These are phyloP conservation scores for Serendipita sp. DNA, from an alignment of 768 basidiomycete species.

Conservation along the genomic window DNA sequence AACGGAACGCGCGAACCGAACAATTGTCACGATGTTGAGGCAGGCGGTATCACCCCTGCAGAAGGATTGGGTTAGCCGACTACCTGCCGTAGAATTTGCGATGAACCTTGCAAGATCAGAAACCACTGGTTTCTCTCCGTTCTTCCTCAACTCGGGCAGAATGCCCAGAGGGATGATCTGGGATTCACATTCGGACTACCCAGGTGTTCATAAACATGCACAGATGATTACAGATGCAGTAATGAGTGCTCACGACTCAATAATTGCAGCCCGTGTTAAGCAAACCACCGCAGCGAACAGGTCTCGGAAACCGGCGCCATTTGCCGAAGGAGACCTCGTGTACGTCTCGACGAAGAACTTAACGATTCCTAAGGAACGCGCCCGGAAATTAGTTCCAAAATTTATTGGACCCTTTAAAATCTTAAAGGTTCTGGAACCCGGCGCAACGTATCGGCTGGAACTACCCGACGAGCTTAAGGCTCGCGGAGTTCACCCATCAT, in stretches of 20 bases:
- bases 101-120: conserved; percentile 22
- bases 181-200: conserved; percentile 15
- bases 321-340: conserved; percentile 18
- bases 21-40: conserved; percentile 19
- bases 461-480: conserved; percentile 16
- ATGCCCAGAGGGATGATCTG: conserved; percentile 21
- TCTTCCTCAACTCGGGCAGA: conserved; percentile 21
- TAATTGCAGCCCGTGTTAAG: conserved; percentile 17
- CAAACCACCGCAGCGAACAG: conserved; percentile 17
- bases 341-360: conserved; percentile 24
- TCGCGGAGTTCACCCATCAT: conserved; percentile 19
- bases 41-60: conserved; percentile 15
- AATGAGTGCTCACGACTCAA: conserved; percentile 17
- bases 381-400: conserved; percentile 22
- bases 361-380: conserved; percentile 17
- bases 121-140: conserved; percentile 23
- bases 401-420: conserved; percentile 25
- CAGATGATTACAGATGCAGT: conserved; percentile 15
- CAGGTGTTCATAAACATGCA: conserved; percentile 17
- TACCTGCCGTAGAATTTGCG: conserved; percentile 24
- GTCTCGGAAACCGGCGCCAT: conserved; percentile 11
- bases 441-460: conserved; percentile 14
- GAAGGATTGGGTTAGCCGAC: conserved; percentile 17
- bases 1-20: conserved; percentile 23
- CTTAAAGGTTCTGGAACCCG: conserved; percentile 11